Evolutionary conservation across 1,284 basidiomycete species (phyloP).

Genomic region (Malassezia furfur): DNA sequence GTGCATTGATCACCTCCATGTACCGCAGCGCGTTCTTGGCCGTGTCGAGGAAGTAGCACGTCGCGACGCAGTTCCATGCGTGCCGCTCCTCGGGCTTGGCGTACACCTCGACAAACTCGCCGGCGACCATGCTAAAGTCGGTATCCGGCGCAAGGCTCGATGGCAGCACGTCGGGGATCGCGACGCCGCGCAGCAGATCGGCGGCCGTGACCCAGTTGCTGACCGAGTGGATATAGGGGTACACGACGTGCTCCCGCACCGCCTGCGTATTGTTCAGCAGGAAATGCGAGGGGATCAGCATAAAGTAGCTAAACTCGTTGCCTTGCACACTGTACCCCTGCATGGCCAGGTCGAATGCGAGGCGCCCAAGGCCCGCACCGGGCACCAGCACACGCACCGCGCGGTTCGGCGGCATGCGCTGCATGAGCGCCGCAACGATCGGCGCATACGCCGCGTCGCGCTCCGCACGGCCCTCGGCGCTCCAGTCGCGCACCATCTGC

Average conservation of each 20-base stretch:
- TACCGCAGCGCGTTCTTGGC: slow-evolving; percentile 49
- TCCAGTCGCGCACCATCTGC: slow-evolving; percentile 46
- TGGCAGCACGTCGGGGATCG: slow-evolving; percentile 42
- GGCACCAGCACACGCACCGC: slow-evolving; percentile 33
- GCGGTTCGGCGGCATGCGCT: slow-evolving; percentile 19
- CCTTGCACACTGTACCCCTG: slow-evolving; percentile 38
- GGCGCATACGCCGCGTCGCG: slow-evolving; percentile 32
- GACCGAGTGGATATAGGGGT: slow-evolving; percentile 40
- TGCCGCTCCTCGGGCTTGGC: slow-evolving; percentile 56
- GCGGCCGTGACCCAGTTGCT: slow-evolving; percentile 36
- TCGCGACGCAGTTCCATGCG: slow-evolving; percentile 78
- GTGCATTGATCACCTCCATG: slow-evolving; percentile 42
- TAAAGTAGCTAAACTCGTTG: slow-evolving; percentile 47
- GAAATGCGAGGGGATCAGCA: slow-evolving; percentile 44
- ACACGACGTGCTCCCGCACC: slow-evolving; percentile 30
- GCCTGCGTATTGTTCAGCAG: slow-evolving; percentile 38
- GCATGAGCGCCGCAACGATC: slow-evolving; percentile 28
- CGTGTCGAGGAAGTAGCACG: slow-evolving; percentile 97
- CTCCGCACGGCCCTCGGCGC: slow-evolving; percentile 27
- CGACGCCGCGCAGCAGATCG: slow-evolving; percentile 34
- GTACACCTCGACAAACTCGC: slow-evolving; percentile 43
- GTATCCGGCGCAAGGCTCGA: slow-evolving; percentile 23
- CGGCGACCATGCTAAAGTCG: slow-evolving; percentile 47
- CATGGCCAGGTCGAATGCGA: slow-evolving; percentile 39
- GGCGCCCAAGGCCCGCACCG: slow-evolving; percentile 39